phyloP scores from a whole-genome alignment of 257 asterid genomes.

The Solanum corneliomulleri region DNA sequence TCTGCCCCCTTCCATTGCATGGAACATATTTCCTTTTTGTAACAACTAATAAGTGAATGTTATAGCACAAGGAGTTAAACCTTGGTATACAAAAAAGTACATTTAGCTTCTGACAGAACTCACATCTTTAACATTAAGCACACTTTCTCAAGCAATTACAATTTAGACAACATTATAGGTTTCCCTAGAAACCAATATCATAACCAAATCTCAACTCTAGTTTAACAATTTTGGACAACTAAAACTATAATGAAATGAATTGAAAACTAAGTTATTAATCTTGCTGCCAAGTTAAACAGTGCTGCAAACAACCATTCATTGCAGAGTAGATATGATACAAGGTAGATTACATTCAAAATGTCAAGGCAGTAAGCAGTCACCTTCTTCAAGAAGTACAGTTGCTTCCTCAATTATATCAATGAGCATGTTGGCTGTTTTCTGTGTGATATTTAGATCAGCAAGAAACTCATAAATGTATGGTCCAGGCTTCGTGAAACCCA shows the following conservation, averaged over 20 bases:
- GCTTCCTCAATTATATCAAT: slow-evolving; percentile 72
- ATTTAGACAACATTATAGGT: not conserved
- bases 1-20: not conserved
- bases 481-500: slow-evolving; percentile 88
- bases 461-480: slow-evolving; percentile 88
- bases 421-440: slow-evolving; percentile 62
- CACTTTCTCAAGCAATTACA: not conserved
- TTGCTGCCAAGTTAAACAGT: not conserved
- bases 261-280: not conserved
- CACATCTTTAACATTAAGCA: not conserved
- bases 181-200: too few species aligned
- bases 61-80: not conserved
- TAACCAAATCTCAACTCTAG: not conserved
- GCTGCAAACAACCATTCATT: not conserved
- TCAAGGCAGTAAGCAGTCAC: slow-evolving; percentile 26
- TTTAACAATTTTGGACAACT: not conserved
- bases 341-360: slow-evolving; percentile 3
- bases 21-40: not conserved
- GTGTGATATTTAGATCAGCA: slow-evolving; percentile 68
- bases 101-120: not conserved
- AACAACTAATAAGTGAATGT: not conserved
- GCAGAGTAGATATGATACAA: not conserved
- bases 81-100: not conserved
- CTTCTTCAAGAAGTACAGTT: slow-evolving; percentile 80
- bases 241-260: not conserved